A percentile compares a stretch with the other conserved stretches of the same genome.
Evolutionary conservation across 139 green algal species (phyloP).

Genomic region (Haematococcus lacustris): DNA sequence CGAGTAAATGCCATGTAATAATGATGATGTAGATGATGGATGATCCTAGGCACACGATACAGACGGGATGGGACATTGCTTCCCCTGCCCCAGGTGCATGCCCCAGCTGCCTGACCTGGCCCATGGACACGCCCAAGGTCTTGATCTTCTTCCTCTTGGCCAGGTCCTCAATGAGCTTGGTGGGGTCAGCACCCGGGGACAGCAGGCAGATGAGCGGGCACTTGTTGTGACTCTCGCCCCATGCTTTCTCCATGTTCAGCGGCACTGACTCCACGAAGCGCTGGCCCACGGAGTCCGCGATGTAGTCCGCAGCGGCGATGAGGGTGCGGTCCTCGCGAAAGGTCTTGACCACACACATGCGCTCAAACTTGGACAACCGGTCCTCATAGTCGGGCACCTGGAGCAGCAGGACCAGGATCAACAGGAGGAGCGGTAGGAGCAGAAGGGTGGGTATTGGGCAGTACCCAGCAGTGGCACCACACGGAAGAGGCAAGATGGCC

Average conservation of each 20-base stretch:
- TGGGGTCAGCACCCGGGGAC: constrained; percentile 80
- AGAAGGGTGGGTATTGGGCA: too few species aligned
- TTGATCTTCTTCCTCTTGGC: constrained; percentile 92
- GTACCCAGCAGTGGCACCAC: too few species aligned
- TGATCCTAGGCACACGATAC: too few species aligned
- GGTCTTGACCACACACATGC: constrained; percentile 85
- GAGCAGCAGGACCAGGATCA: too few species aligned
- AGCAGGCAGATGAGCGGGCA: constrained; percentile 90
- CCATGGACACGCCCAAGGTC: constrained; percentile 85
- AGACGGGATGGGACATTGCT: too few species aligned
- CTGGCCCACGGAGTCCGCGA: constrained; percentile 75
- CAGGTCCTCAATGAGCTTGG: constrained; percentile 87
- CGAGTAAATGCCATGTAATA: too few species aligned
- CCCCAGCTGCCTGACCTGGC: constrained; percentile 48
- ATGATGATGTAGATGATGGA: too few species aligned
- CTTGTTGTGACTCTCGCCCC: constrained; percentile 52
- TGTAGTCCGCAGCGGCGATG: constrained; percentile 75
- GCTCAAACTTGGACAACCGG: constrained; percentile 80
- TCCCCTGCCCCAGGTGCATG: not conserved
- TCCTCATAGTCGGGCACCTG: constrained; percentile 85
- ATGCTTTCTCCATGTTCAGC: constrained; percentile 77
- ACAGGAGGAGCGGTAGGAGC: too few species aligned
- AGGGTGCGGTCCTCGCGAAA: constrained; percentile 87
- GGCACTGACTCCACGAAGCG: constrained; percentile 81
- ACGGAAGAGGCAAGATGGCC: too few species aligned